Base-by-base conservation (phyloP, 2,329 filamentous ascomycete genomes). In the Sordariomycetes sp. region DNA sequence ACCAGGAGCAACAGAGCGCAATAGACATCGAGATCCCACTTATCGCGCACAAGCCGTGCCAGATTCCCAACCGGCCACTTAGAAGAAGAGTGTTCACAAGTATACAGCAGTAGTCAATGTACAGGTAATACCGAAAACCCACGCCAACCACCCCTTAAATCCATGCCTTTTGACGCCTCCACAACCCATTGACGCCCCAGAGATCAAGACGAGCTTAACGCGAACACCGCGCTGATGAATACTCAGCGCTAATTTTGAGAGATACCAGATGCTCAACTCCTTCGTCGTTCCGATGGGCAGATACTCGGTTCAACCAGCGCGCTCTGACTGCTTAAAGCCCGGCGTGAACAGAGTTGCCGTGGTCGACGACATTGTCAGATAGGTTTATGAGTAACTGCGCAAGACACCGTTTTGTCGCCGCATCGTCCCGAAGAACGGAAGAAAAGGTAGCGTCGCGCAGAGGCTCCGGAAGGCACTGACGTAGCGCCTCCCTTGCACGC, bases 371-470 rank as follows among this genome's bases (percentile, higher is more conserved):
- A 64, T 89, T 93, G 72, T 97, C 94, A 11, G 90, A 95, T 58
- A 99, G 83, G 69, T 97, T 97, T 75, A 97, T 95, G 60, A 97
- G 80, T 10, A 99, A 85, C 73, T 97, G 94, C n/a, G 92, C 90
- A 37, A 99, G 86, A 72, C 94, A 99, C 60, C 94, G 87, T 78
- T 99, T 99, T 0, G 94, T 99, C 1, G 94, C 94, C 16, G 94
- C 94, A 69, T 99, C 94, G 68, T 99, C 94, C 60, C 94, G 89
- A 37, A 99, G 85, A 52, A 99, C 94, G 0, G 92, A 93, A 10
- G 91, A 96, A 71, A 99, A 99, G 1, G 94, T 99, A 8, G 93
- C 92, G 70, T 99, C 94, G 54, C 94, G 88, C n/a, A 99, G 85
- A n/a, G 94, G 94, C 68, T 99, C 94, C 0, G 94, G 94, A 14